phyloP scores from a whole-genome alignment of 306 rosid genomes.

The Cucumis cinereus region DNA sequence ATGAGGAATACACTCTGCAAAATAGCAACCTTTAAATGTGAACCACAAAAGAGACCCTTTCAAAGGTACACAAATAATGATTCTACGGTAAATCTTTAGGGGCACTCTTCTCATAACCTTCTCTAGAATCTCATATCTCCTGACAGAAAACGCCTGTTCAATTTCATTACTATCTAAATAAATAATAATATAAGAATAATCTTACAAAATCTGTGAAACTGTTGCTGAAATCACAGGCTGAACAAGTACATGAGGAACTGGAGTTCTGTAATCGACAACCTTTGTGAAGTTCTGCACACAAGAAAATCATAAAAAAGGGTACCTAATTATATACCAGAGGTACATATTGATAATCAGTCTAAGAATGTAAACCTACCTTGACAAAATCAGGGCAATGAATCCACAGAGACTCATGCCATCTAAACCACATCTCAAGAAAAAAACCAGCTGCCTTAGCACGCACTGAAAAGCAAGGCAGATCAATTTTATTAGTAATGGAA shows the following conservation, averaged over 20 bases:
- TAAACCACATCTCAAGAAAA: conserved; percentile 78
- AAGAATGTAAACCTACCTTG: conserved; percentile 25
- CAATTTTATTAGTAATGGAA: not conserved
- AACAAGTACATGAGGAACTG: conserved; percentile 47
- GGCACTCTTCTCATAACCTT: not conserved
- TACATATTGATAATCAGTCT: not conserved
- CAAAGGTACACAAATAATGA: not conserved
- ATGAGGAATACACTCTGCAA: not conserved
- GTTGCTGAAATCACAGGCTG: conserved; percentile 62
- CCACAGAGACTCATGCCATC: conserved; percentile 93
- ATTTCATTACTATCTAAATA: not conserved
- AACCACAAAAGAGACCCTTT: too few species aligned
- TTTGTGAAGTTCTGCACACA: conserved; percentile 37
- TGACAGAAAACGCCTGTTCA: not conserved
- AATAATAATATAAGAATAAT: not conserved
- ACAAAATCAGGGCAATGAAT: conserved; percentile 29
- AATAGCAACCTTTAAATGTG: not conserved
- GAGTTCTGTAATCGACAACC: conserved; percentile 21
- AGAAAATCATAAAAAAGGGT: not conserved
- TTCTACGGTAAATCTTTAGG: not conserved
- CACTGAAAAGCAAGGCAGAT: conserved; percentile 23
- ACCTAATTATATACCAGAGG: not conserved
- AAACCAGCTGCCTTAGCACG: conserved; percentile 41
- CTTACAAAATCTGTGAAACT: conserved; percentile 61
- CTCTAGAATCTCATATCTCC: not conserved